Evolutionary conservation across 805 yeast species (phyloP).

Genomic region (Schwanniomyces vanrijiae): DNA sequence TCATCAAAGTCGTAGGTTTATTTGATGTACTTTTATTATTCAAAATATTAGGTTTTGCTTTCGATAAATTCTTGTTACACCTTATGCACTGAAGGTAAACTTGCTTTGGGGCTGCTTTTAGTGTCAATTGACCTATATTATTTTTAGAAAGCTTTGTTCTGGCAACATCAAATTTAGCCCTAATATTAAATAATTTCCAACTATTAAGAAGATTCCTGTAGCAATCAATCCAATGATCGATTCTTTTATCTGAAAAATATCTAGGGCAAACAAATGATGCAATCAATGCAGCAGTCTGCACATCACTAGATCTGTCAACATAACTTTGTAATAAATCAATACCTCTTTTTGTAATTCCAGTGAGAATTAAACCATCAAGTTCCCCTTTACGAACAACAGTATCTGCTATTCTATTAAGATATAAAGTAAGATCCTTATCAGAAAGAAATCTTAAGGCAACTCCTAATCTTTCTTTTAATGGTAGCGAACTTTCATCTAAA

Average conservation of each 20-base stretch:
- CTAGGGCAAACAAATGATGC: slow-evolving; percentile 81
- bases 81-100: slow-evolving; percentile 76
- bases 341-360: slow-evolving; percentile 89
- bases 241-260: slow-evolving; percentile 71
- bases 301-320: slow-evolving; percentile 85
- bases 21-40: slow-evolving; percentile 9
- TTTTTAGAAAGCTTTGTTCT: slow-evolving; percentile 64
- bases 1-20: slow-evolving; percentile 22
- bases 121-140: slow-evolving; percentile 45
- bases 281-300: slow-evolving; percentile 86
- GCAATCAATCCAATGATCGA: slow-evolving; percentile 74
- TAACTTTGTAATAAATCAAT: slow-evolving; percentile 80
- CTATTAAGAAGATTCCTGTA: slow-evolving; percentile 71
- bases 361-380: slow-evolving; percentile 83
- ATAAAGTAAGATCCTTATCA: slow-evolving; percentile 73
- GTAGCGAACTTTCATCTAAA: slow-evolving; percentile 82
- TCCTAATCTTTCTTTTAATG: slow-evolving; percentile 84
- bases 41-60: slow-evolving; percentile 17
- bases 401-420: slow-evolving; percentile 67
- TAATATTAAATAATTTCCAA: slow-evolving; percentile 72
- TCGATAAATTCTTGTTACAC: slow-evolving; percentile 73
- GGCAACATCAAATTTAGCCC: slow-evolving; percentile 85
- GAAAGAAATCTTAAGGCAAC: slow-evolving; percentile 85
- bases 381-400: slow-evolving; percentile 78
- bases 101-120: slow-evolving; percentile 64